phyloP scores from a whole-genome alignment of 495 filamentous ascomycete genomes.

The Podospora conica region DNA sequence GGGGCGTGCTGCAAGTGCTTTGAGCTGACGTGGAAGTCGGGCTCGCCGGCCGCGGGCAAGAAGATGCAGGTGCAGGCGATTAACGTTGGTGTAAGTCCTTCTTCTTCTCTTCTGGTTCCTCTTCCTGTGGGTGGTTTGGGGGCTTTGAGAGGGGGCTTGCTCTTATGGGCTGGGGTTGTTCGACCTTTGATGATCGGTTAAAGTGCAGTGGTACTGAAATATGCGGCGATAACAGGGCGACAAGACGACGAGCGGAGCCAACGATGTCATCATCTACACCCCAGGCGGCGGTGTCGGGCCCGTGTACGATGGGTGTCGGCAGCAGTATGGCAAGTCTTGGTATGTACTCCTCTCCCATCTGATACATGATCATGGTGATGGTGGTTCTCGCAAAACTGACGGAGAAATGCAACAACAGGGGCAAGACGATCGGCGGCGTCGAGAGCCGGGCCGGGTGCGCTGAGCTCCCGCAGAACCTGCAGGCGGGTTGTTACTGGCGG shows the following conservation, averaged over 20 bases:
- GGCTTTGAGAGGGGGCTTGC: no score
- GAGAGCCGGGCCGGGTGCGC: not conserved
- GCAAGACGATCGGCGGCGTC: conserved; percentile 5
- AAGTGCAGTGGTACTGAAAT: not conserved
- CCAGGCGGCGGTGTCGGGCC: conserved; percentile 12
- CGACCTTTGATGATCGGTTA: no score
- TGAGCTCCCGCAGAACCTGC: conserved; percentile 7
- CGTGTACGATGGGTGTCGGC: conserved; percentile 7
- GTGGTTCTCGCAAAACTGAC: not conserved
- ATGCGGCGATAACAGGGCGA: conserved; percentile 1
- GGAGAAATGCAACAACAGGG: not conserved
- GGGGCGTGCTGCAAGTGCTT: conserved; percentile 13
- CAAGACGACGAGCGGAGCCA: conserved; percentile 3
- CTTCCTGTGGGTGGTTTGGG: not conserved
- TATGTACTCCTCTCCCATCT: not conserved
- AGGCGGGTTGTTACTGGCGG: conserved; percentile 10
- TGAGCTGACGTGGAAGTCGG: conserved; percentile 9
- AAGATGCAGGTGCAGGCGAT: conserved; percentile 13
- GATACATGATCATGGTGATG: not conserved
- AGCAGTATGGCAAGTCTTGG: conserved; percentile 14
- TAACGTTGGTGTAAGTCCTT: conserved; percentile 8
- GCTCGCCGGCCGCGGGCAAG: conserved; percentile 7
- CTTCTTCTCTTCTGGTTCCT: not conserved
- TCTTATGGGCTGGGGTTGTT: no score
- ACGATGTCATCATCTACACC: conserved; percentile 12